Base-by-base conservation (phyloP, 2,329 filamentous ascomycete species). In the Aspergillus ochraceoroseus region DNA sequence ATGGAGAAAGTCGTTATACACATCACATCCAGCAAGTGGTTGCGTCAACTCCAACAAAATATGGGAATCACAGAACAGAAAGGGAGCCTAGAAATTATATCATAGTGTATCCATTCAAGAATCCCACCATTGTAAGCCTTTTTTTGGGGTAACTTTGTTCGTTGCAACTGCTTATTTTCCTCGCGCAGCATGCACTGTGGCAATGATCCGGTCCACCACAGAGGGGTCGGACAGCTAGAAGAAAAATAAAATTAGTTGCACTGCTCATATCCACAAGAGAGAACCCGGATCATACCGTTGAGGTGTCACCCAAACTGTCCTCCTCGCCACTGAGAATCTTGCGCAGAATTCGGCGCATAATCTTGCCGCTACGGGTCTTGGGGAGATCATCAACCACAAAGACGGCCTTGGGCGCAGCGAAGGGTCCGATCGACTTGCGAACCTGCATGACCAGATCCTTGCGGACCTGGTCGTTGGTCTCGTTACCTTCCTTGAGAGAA, bases 281-380 rank as follows among this genome's bases (percentile, higher is more conserved):
- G n/a, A n/a, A n/a, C n/a, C n/a, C n/a, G n/a, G n/a, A n/a, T 73
- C 84, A 72, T 75, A 94, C 87, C 53, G 92, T 96, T 13, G 85
- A 86, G 23, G 76, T 94, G 61, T 98, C 92, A 56, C 92, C 92
- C 38, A 98, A 75, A 69, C 94, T 89, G 65, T 98, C 92, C 70
- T 95, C 90, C 73, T 98, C 92, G 23, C 90, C 90, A 11, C 89
- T 89, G 54, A 98, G 70, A 60, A 98, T 94, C 86, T 98, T 98
- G 58, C 92, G 79, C 72, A 98, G 70, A 61, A 98, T 94, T 51
- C 92, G 82, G 49, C 92, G 80, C 92, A 98, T 98, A 61, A 98
- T 98, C 83, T 98, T 98, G 53, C 92, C 92, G 55, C 86, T 94
- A 55, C 92, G 79, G 25, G 92, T 98, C 81, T 98, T 96, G 58